A percentile compares a stretch with the other conserved stretches of the same genome.
Evolutionary conservation across 1,284 basidiomycete genomes (phyloP).

Genomic region (Apiotrichum gracile): DNA sequence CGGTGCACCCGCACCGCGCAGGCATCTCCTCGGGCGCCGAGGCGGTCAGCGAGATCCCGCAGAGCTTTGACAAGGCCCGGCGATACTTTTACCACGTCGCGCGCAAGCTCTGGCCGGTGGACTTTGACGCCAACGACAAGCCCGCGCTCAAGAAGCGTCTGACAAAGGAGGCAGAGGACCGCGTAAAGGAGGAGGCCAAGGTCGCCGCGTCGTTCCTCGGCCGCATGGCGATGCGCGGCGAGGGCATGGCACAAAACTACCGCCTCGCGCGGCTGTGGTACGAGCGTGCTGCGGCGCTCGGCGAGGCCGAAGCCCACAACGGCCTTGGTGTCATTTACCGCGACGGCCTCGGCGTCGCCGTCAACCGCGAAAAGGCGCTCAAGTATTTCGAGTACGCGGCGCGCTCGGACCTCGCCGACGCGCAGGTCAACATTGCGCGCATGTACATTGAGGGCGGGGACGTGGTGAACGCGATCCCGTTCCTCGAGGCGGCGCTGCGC

Average conservation of each 20-base stretch:
- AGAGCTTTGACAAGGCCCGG: constrained; percentile 66
- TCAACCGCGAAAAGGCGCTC: constrained; percentile 53
- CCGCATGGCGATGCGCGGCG: constrained; percentile 87
- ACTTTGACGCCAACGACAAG: constrained; percentile 49
- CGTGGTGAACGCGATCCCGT: constrained; percentile 56
- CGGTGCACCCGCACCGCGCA: constrained; percentile 59
- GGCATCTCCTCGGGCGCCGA: constrained; percentile 80
- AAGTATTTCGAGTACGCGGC: constrained; percentile 73
- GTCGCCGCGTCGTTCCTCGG: constrained; percentile 76
- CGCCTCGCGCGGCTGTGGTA: constrained; percentile 87
- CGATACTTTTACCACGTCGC: constrained; percentile 78
- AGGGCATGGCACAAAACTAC: constrained; percentile 76
- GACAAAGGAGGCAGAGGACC: constrained; percentile 51
- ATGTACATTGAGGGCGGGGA: constrained; percentile 55
- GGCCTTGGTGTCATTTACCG: constrained; percentile 85
- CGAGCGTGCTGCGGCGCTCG: constrained; percentile 69
- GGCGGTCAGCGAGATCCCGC: constrained; percentile 71
- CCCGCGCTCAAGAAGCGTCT: constrained; percentile 50
- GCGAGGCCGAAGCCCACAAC: constrained; percentile 81
- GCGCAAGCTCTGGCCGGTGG: constrained; percentile 72
- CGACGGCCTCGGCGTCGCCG: constrained; percentile 70
- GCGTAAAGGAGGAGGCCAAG: constrained; percentile 63
- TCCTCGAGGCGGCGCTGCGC: constrained; percentile 75
- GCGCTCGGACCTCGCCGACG: constrained; percentile 77
- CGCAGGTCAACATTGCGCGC: constrained; percentile 84